Percentiles rank a stretch among this genome's conserved stretches.
Evolutionary conservation across 1,139 yeast genomes (phyloP).

Genomic region (Scheffersomyces quercinus): DNA sequence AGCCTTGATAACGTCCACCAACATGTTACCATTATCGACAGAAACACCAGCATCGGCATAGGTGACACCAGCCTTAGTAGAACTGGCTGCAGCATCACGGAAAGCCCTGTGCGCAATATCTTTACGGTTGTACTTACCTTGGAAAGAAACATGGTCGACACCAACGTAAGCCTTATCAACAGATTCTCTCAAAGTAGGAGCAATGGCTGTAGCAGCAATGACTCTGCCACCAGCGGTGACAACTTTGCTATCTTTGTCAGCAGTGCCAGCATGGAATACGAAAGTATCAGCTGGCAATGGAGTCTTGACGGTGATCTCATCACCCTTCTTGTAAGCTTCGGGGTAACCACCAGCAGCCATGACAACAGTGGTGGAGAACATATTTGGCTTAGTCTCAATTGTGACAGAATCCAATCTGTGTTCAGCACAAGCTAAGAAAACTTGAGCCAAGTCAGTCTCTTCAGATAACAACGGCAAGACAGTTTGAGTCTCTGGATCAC

Average conservation of each 20-base stretch:
- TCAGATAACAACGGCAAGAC: slow-evolving; percentile 81
- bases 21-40: slow-evolving; percentile 88
- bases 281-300: slow-evolving; percentile 55
- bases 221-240: slow-evolving; percentile 97
- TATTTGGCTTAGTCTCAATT: slow-evolving; percentile 58
- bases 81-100: slow-evolving; percentile 44
- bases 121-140: slow-evolving; percentile 77
- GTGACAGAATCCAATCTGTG: slow-evolving; percentile 87
- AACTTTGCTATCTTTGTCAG: slow-evolving; percentile 53
- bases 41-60: slow-evolving; percentile 96
- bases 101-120: slow-evolving; percentile 98
- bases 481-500: slow-evolving; percentile 99
- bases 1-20: slow-evolving; percentile 87
- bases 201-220: slow-evolving; percentile 89
- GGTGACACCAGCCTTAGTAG: slow-evolving; percentile 52
- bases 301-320: slow-evolving; percentile 63
- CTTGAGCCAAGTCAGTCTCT: slow-evolving; percentile 88
- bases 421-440: slow-evolving; percentile 92
- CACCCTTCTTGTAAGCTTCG: slow-evolving; percentile 81
- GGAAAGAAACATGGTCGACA: slow-evolving; percentile 71
- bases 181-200: slow-evolving; percentile 72
- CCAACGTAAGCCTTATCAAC: slow-evolving; percentile 86
- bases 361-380: slow-evolving; percentile 87
- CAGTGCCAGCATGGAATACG: slow-evolving; percentile 96
- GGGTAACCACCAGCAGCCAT: slow-evolving; percentile 98